These are phyloP conservation scores for Zea mays DNA, from an alignment of 176 grass and related monocot genomes.

Conservation along the genomic window Zm-B73-REFERENCE-NAM-5.0 NC_050097.1:23514001-23514500, in stretches of 20 bases:
- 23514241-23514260: background rate
- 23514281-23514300: conserved; percentile 19
- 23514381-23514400: background rate
- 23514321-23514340: background rate
- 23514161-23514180: conserved; percentile 1
- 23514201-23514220: background rate
- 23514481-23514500: conserved; percentile 41
- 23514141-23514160: background rate
- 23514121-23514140: conserved; percentile 26
- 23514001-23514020: no score
- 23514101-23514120: background rate
- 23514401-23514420: background rate
- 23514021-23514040: background rate
- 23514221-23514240: background rate
- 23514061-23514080: conserved; percentile 18
- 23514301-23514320: background rate
- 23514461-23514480: conserved; percentile 46
- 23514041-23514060: background rate
- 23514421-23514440: background rate
- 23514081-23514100: conserved; percentile 22
- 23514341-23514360: background rate
- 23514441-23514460: background rate
- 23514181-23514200: background rate
- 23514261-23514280: background rate
- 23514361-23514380: background rate